A percentile compares a stretch with the other conserved stretches of the same genome.
phyloP scores from a whole-genome alignment of 805 yeast species.

The Priceomyces fermenticarens region DNA sequence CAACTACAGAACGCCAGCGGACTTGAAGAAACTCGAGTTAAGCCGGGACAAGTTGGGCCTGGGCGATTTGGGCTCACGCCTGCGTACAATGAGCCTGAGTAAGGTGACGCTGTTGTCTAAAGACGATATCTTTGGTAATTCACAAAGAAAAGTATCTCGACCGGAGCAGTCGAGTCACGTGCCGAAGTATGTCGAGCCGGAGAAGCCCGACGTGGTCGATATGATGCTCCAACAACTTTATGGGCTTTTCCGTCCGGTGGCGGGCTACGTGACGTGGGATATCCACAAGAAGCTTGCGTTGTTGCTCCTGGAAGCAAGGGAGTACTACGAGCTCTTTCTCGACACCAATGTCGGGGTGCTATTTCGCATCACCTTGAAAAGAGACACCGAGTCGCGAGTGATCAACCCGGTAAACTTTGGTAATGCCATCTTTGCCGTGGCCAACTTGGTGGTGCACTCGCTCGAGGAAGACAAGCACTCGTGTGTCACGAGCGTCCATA shows the following conservation, averaged over 20 bases:
- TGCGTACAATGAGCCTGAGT: no score
- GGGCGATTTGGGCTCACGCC: no score
- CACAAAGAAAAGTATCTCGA: conserved; percentile 8
- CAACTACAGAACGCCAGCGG: conserved; percentile 29
- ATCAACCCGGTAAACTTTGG: conserved; percentile 59
- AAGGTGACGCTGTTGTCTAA: conserved; percentile 1
- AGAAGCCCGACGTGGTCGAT: no score
- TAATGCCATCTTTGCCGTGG: conserved; percentile 58
- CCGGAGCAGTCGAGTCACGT: no score
- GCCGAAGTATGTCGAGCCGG: no score
- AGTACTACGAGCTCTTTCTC: conserved; percentile 23
- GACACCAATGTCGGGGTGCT: conserved; percentile 31
- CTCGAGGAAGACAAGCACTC: conserved; percentile 62
- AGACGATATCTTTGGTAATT: conserved; percentile 36
- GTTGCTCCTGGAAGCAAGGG: conserved; percentile 4
- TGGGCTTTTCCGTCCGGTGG: no score
- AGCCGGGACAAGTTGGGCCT: conserved; percentile 13
- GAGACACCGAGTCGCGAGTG: conserved; percentile 60
- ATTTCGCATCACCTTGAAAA: conserved; percentile 37
- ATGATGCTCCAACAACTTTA: no score
- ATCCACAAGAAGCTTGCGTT: conserved; percentile 1
- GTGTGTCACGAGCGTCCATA: conserved; percentile 46
- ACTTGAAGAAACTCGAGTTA: conserved; percentile 24
- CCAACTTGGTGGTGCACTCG: conserved; percentile 58
- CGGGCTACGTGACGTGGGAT: background rate